Percentiles rank a stretch among this genome's conserved stretches.
These are phyloP conservation scores for Gossypium schwendimanii DNA, from an alignment of 441 rosid genomes.

Conservation along the genomic window DNA sequence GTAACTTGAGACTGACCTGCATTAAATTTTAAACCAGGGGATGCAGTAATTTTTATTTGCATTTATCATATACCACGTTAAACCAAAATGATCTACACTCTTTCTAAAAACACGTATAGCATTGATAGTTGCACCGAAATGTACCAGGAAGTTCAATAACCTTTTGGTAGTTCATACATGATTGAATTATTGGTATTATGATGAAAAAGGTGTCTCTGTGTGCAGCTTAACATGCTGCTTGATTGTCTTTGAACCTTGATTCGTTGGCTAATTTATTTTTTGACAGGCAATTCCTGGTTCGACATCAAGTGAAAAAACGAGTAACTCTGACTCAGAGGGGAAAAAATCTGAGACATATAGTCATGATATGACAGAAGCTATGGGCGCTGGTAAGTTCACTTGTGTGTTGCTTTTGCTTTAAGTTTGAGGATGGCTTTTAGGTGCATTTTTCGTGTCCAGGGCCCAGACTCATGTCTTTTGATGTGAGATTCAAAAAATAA, in stretches of 20 bases:
- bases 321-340: conserved; percentile 41
- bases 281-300: conserved; percentile 63
- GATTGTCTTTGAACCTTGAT: neutral
- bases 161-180: neutral
- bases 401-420: neutral
- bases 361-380: conserved; percentile 85
- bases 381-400: conserved; percentile 79
- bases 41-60: neutral
- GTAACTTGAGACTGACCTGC: neutral
- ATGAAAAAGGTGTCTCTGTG: neutral
- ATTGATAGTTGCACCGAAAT: neutral
- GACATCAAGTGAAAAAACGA: conserved; percentile 48
- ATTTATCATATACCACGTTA: neutral
- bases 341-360: conserved; percentile 76
- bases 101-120: neutral
- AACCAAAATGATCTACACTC: neutral
- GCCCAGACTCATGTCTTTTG: neutral
- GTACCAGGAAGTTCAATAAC: neutral
- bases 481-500: neutral
- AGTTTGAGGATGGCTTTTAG: neutral
- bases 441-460: neutral
- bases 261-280: neutral
- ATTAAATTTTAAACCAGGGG: neutral
- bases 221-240: neutral
- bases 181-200: neutral